Evolutionary conservation across 2,329 filamentous ascomycete species (phyloP).

Genomic region (Colletotrichum viniferum): DNA sequence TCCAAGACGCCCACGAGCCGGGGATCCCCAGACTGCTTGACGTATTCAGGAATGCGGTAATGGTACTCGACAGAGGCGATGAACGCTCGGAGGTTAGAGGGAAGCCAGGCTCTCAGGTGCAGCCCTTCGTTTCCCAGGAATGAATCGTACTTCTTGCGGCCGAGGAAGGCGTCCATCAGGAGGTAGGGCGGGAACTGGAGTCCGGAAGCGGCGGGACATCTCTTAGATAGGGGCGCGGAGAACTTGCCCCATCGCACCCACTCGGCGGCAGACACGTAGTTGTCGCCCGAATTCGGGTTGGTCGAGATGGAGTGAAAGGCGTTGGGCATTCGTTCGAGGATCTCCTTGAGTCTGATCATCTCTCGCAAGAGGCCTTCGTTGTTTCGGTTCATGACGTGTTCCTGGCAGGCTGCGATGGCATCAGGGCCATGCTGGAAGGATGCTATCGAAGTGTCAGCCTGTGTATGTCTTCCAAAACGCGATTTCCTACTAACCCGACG

Average conservation of each 20-base stretch:
- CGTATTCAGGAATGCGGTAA: slow-evolving; percentile 58
- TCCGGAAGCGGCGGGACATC: slow-evolving; percentile 55
- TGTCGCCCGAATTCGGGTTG: slow-evolving; percentile 56
- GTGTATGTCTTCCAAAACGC: not conserved
- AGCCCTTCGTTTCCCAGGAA: slow-evolving; percentile 58
- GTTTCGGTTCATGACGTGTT: slow-evolving; percentile 57
- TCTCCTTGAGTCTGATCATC: slow-evolving; percentile 56
- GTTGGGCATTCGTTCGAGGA: slow-evolving; percentile 57
- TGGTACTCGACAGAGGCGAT: slow-evolving; percentile 60
- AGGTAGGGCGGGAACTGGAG: slow-evolving; percentile 58
- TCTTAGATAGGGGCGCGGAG: slow-evolving; percentile 52
- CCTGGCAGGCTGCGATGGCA: slow-evolving; percentile 57
- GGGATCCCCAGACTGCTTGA: slow-evolving; percentile 52
- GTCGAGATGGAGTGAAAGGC: slow-evolving; percentile 59
- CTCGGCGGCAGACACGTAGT: slow-evolving; percentile 51
- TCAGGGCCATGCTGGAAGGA: slow-evolving; percentile 56
- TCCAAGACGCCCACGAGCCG: slow-evolving; percentile 57
- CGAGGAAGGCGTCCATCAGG: slow-evolving; percentile 60
- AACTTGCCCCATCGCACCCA: slow-evolving; percentile 59
- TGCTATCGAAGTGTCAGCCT: slow-evolving; percentile 28
- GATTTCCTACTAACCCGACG: slow-evolving; percentile 34
- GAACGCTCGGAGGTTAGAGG: slow-evolving; percentile 58
- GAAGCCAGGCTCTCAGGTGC: slow-evolving; percentile 57
- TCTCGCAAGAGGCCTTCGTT: slow-evolving; percentile 54
- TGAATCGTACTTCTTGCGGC: slow-evolving; percentile 53